These are phyloP conservation scores for Cercis canadensis DNA, from an alignment of 306 rosid species.

Conservation along the genomic window DNA sequence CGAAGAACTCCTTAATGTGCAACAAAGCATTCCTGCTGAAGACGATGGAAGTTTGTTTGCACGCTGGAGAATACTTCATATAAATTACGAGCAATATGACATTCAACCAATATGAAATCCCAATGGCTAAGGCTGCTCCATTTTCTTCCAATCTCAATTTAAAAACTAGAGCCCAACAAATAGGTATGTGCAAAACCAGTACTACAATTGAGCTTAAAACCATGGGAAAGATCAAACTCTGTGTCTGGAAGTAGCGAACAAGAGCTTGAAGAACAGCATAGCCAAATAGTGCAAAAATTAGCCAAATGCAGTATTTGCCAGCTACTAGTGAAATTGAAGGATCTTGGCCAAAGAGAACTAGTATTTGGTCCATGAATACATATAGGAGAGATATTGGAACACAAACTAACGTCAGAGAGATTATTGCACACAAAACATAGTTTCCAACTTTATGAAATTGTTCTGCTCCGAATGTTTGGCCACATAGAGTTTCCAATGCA, in stretches of 20 bases:
- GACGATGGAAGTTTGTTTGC: constrained; percentile 29
- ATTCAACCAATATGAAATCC: background rate
- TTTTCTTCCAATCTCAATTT: constrained; percentile 25
- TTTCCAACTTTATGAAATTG: constrained; percentile 39
- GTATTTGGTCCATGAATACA: constrained; percentile 40
- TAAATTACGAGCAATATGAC: constrained; percentile 23
- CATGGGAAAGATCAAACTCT: constrained; percentile 43
- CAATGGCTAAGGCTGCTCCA: constrained; percentile 42
- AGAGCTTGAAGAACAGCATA: constrained; percentile 40
- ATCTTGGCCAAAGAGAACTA: constrained; percentile 39
- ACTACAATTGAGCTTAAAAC: constrained; percentile 27
- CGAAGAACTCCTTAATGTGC: constrained; percentile 33
- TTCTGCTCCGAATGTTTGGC: constrained; percentile 45
- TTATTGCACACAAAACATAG: constrained; percentile 29
- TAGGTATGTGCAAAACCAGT: constrained; percentile 40
- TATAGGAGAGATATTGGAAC: constrained; percentile 40
- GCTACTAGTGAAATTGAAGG: constrained; percentile 36
- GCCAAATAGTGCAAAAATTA: constrained; percentile 41
- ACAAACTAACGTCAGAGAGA: constrained; percentile 39
- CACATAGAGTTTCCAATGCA: constrained; percentile 48
- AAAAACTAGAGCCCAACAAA: constrained; percentile 43
- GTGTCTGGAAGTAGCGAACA: constrained; percentile 36
- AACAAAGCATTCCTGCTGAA: constrained; percentile 32
- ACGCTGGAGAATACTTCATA: constrained; percentile 33
- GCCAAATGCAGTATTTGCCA: constrained; percentile 32